Evolutionary conservation across 2,329 filamentous ascomycete genomes (phyloP), one percentile per base, ranked within the genome.

Genomic region (Biscogniauxia marginata): DNA sequence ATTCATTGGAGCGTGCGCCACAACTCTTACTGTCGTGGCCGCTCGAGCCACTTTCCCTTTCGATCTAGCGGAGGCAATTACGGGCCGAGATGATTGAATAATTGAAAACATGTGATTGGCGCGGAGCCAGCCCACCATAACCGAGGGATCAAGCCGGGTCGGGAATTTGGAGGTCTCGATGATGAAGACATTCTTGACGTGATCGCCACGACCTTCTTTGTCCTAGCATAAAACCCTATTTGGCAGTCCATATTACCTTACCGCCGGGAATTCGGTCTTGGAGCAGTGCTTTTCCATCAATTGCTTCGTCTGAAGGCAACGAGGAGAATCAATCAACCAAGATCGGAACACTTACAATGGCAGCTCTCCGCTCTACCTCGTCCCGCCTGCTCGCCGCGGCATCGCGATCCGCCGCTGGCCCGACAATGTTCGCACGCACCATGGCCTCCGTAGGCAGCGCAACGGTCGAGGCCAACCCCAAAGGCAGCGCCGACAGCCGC

Each of bases 381-480:
- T 70, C 77, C 62, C 79, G 81, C 70, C 70, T 84, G 57, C 67
- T 85, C 64, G 79, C 77, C 72, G 73, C 78, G 65, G 68, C 75
- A 64, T 70, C 66, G 63, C 73, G 72, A 69, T 77, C 59, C 20
- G 58, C 61, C 24, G 67, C 72, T 61, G 70, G 70, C 52, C 75
- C 74, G 61, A 74, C 74, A 59, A 71, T 76, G 66, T 75, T 79
- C 63, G 66, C 75, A 50, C 80, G 82, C 59, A 77, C 79, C 58
- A 82, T 85, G 77, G 82, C 82, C 54, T 77, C 81, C 2, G 75
- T 83, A 62, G 78, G 77, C 70, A 75, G 88, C 73, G 82, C 85
- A 34, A 82, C 85, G 49, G 83, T 84, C 50, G 77, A 84, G 55
- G 75, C 84, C 64, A 83, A 89, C 67, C 82, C 89, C 54, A 81